Conservation (phyloP, 495 filamentous ascomycete genomes). For the Terfezia boudieri region DNA sequence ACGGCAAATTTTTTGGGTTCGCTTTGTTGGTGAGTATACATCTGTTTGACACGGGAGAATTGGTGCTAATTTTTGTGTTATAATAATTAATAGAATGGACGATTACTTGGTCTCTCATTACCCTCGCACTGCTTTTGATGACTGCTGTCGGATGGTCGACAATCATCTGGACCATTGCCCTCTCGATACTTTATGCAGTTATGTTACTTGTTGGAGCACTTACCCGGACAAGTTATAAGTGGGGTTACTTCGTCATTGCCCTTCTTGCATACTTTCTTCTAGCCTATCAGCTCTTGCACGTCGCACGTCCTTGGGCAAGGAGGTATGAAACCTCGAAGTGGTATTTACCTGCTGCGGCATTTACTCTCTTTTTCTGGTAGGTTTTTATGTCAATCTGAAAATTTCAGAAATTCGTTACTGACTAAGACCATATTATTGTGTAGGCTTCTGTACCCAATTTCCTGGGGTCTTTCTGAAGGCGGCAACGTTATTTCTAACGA, state of each 20-base stretch:
- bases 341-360: slow-evolving; percentile 31
- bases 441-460: slow-evolving; percentile 43
- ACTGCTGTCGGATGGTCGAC: slow-evolving; percentile 42
- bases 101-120: slow-evolving; percentile 25
- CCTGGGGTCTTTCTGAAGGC: slow-evolving; percentile 44
- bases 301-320: slow-evolving; percentile 31
- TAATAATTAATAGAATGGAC: slow-evolving; percentile 24
- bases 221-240: slow-evolving; percentile 35
- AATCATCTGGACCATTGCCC: slow-evolving; percentile 37
- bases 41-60: background rate
- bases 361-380: slow-evolving; percentile 32
- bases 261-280: slow-evolving; percentile 37
- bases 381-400: background rate
- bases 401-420: too few species aligned
- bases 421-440: too few species aligned
- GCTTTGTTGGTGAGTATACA: slow-evolving; percentile 29
- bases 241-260: slow-evolving; percentile 45
- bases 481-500: slow-evolving; percentile 43
- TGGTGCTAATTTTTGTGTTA: background rate
- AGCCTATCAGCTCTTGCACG: slow-evolving; percentile 29
- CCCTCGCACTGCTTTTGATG: slow-evolving; percentile 39
- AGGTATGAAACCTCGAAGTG: slow-evolving; percentile 27
- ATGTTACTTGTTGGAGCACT: slow-evolving; percentile 40
- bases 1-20: slow-evolving; percentile 48
- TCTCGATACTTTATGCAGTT: slow-evolving; percentile 40